Evolutionary conservation across 768 basidiomycete species (phyloP).

Genomic region (Chalciporus sphaerocephalus): DNA sequence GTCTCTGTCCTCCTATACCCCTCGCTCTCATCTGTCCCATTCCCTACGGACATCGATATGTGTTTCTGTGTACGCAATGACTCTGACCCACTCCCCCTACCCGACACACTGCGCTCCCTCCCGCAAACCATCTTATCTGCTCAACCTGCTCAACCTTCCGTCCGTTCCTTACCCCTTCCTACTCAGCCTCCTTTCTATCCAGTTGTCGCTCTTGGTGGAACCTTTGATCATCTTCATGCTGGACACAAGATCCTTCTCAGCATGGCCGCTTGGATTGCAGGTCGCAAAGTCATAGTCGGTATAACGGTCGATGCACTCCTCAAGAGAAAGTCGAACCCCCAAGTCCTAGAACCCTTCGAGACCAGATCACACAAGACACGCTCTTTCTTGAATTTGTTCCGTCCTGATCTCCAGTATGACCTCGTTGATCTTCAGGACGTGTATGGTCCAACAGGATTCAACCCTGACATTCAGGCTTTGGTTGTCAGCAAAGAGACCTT

Average conservation of each 20-base stretch:
- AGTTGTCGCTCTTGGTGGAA: conserved; percentile 87
- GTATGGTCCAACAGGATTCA: conserved; percentile 86
- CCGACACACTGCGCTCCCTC: conserved; percentile 37
- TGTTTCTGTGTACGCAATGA: conserved; percentile 41
- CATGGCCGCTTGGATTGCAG: conserved; percentile 82
- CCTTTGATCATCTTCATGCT: conserved; percentile 96
- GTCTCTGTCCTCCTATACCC: conserved; percentile 73
- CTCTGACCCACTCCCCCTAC: conserved; percentile 33
- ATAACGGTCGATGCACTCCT: conserved; percentile 76
- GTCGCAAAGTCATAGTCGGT: conserved; percentile 81
- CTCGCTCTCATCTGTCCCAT: conserved; percentile 41
- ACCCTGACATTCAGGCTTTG: conserved; percentile 84
- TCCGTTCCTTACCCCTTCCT: not conserved
- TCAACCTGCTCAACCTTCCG: conserved; percentile 5
- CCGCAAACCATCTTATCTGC: conserved; percentile 25
- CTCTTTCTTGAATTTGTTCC: conserved; percentile 68
- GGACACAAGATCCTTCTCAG: conserved; percentile 96
- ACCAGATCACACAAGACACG: conserved; percentile 54
- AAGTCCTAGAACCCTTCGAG: conserved; percentile 60
- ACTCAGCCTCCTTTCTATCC: conserved; percentile 37
- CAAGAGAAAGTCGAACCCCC: conserved; percentile 62
- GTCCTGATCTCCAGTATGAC: conserved; percentile 59
- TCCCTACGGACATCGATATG: conserved; percentile 37
- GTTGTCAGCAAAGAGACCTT: conserved; percentile 90
- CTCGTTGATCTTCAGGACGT: conserved; percentile 78